Conservation (phyloP, 2,329 filamentous ascomycete species). For the Alternaria gaisen region DNA sequence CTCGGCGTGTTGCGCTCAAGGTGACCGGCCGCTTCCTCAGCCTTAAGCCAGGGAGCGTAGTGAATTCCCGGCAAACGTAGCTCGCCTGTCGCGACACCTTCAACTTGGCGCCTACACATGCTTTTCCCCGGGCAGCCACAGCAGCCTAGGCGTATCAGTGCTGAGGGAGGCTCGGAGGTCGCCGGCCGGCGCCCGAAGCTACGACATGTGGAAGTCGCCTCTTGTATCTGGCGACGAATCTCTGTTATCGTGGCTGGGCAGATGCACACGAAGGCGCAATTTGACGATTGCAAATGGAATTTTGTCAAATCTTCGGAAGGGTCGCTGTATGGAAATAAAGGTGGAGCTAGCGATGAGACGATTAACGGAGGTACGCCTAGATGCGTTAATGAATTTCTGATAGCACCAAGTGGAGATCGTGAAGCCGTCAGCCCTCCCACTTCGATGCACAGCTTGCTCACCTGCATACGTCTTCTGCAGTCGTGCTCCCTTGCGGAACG, state of each 20-base stretch:
- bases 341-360: conserved; percentile 12
- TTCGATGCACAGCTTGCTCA: conserved; percentile 2
- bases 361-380: conserved; percentile 15
- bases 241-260: conserved; percentile 18
- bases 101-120: conserved; percentile 3
- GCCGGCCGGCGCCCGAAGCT: conserved; percentile 6
- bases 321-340: conserved; percentile 6
- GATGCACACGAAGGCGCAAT: conserved; percentile 7
- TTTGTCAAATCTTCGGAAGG: conserved; percentile 11
- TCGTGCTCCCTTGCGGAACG: conserved; percentile 8
- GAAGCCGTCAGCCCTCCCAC: conserved; percentile 4
- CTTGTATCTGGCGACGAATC: conserved; percentile 14
- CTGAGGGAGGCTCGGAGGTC: conserved; percentile 10
- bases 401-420: conserved; percentile 13
- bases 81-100: conserved; percentile 12
- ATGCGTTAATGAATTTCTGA: conserved; percentile 18
- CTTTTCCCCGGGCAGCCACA: conserved; percentile 14
- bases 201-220: conserved; percentile 15
- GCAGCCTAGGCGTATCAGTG: conserved; percentile 5
- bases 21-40: conserved; percentile 10
- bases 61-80: conserved; percentile 5
- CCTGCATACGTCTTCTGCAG: conserved; percentile 14
- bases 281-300: conserved; percentile 22
- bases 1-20: conserved; percentile 15
- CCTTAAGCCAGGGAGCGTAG: conserved; percentile 8